A percentile compares a stretch with the other conserved stretches of the same genome.
Evolutionary conservation across 2,329 filamentous ascomycete genomes (phyloP).

Genomic region (Pseudocercospora crystallina): DNA sequence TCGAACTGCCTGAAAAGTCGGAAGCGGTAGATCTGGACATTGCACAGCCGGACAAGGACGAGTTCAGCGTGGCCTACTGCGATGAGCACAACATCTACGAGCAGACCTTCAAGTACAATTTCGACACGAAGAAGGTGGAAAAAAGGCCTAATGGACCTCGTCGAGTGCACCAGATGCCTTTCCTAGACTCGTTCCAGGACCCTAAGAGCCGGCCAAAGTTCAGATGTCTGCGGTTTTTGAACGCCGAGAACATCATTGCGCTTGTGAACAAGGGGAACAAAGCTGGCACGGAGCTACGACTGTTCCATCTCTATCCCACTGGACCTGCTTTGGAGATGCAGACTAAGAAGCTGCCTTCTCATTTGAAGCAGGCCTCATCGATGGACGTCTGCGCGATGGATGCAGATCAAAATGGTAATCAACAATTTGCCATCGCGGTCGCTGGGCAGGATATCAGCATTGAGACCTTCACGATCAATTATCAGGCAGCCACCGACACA

Average conservation of each 20-base stretch:
- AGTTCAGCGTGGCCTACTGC: slow-evolving; percentile 76
- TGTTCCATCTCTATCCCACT: slow-evolving; percentile 62
- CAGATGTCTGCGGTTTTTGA: slow-evolving; percentile 57
- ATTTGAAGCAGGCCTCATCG: slow-evolving; percentile 72
- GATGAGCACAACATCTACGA: slow-evolving; percentile 73
- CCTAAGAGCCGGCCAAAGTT: slow-evolving; percentile 49
- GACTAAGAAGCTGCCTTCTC: slow-evolving; percentile 62
- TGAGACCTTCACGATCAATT: slow-evolving; percentile 74
- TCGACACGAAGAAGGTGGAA: slow-evolving; percentile 40
- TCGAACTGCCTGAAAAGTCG: slow-evolving; percentile 50
- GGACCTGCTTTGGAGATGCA: slow-evolving; percentile 51
- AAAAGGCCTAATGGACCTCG: slow-evolving; percentile 44
- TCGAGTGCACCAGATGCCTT: slow-evolving; percentile 44
- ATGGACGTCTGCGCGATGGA: slow-evolving; percentile 73
- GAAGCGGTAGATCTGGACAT: slow-evolving; percentile 72
- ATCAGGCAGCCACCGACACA: slow-evolving; percentile 52
- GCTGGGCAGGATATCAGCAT: slow-evolving; percentile 79
- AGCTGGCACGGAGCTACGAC: slow-evolving; percentile 55
- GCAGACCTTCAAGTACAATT: slow-evolving; percentile 58
- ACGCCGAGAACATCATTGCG: slow-evolving; percentile 52
- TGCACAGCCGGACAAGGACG: slow-evolving; percentile 59
- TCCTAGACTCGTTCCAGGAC: slow-evolving; percentile 29
- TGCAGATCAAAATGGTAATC: slow-evolving; percentile 58
- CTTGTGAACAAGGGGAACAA: slow-evolving; percentile 57
- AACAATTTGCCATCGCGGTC: slow-evolving; percentile 78